Evolutionary conservation across 306 rosid species (phyloP).

Genomic region (Dryas octopetala): DNA sequence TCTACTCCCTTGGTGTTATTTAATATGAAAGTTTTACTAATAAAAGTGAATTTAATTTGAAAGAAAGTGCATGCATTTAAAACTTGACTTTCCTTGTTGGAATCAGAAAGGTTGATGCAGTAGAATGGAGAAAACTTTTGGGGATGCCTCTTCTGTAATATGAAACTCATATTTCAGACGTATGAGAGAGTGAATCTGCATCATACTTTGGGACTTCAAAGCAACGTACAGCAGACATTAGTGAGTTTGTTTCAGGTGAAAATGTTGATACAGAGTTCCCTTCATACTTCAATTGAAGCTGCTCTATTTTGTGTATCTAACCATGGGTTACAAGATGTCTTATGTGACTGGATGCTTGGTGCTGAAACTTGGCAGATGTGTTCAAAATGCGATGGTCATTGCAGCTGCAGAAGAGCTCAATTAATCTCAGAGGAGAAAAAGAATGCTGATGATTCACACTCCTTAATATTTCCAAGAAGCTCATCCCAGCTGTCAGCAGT

Average conservation of each 20-base stretch:
- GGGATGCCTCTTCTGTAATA: constrained; percentile 1
- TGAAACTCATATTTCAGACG: constrained; percentile 5
- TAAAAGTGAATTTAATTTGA: not conserved
- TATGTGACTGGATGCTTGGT: constrained; percentile 55
- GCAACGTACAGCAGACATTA: constrained; percentile 22
- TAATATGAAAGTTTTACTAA: not conserved
- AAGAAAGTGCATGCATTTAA: not conserved
- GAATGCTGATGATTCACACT: constrained; percentile 40
- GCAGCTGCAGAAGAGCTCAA: constrained; percentile 54
- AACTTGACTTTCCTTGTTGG: constrained; percentile 5
- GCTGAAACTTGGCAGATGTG: constrained; percentile 77
- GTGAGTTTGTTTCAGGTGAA: constrained; percentile 54
- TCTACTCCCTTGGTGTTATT: not conserved
- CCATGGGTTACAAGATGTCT: constrained; percentile 43
- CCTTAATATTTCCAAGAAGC: constrained; percentile 39
- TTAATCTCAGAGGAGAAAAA: constrained; percentile 39
- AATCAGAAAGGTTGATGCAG: constrained; percentile 23
- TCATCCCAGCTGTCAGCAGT: constrained; percentile 50
- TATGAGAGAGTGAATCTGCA: constrained; percentile 2
- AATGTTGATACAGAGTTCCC: constrained; percentile 54
- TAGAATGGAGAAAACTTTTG: constrained; percentile 15
- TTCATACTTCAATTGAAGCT: constrained; percentile 57
- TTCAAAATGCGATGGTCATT: constrained; percentile 44
- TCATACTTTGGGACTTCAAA: constrained; percentile 31
- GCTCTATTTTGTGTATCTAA: constrained; percentile 47